These are phyloP conservation scores for Beauveria varroae DNA, from an alignment of 2,329 filamentous ascomycete species.

Conservation along the genomic window DNA sequence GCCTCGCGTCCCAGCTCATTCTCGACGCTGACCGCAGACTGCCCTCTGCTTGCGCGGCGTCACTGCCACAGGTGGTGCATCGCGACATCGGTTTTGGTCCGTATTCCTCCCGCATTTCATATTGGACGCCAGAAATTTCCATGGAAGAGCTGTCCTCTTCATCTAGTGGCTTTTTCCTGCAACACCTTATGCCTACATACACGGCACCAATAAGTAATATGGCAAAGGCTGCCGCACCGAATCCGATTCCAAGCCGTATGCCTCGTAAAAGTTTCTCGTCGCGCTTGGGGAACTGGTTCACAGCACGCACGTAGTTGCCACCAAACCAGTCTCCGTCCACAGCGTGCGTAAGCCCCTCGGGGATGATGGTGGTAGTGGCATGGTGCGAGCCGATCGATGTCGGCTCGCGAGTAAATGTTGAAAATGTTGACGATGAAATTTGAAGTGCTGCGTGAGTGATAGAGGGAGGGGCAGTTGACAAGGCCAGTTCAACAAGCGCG, in stretches of 20 bases:
- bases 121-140: conserved; percentile 9
- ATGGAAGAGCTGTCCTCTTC: conserved; percentile 1
- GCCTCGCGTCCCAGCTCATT: not conserved
- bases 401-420: not conserved
- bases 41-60: not conserved
- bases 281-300: conserved; percentile 14
- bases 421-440: not conserved
- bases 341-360: conserved; percentile 31
- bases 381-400: not conserved
- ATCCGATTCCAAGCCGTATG: conserved; percentile 26
- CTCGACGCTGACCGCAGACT: not conserved
- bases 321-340: conserved; percentile 27
- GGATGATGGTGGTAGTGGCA: conserved; percentile 20
- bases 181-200: conserved; percentile 5
- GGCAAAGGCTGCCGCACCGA: conserved; percentile 8
- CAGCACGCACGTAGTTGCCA: conserved; percentile 23
- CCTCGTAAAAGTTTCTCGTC: conserved; percentile 20
- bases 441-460: not conserved
- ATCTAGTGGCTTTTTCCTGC: not conserved
- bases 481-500: not conserved
- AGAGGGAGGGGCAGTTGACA: not conserved
- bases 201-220: conserved; percentile 4
- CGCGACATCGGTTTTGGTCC: conserved; percentile 6
- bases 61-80: conserved; percentile 3
- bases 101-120: conserved; percentile 6